These are phyloP conservation scores for Moniliophthora roreri DNA, from an alignment of 1,284 basidiomycete species.

Conservation along the genomic window DNA sequence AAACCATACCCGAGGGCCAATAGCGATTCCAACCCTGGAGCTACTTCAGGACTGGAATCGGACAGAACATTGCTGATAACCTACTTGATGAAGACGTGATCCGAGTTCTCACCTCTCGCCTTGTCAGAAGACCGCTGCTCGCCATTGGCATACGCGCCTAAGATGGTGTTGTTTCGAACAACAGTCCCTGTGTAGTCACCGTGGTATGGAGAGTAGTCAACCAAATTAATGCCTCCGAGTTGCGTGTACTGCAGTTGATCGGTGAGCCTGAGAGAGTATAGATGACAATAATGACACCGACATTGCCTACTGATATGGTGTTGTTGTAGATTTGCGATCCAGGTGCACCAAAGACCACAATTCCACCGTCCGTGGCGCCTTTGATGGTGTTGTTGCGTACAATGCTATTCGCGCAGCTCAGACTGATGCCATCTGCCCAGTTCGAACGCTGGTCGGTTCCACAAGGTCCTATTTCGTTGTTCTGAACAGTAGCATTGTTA, in stretches of 20 bases:
- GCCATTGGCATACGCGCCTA: slow-evolving; percentile 65
- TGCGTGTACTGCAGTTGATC: slow-evolving; percentile 51
- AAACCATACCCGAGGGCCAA: too few relatives aligned
- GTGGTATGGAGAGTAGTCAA: slow-evolving; percentile 73
- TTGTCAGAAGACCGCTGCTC: slow-evolving; percentile 33
- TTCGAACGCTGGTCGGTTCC: slow-evolving; percentile 64
- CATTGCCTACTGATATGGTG: slow-evolving; percentile 70
- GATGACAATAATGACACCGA: slow-evolving; percentile 27
- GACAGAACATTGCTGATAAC: slow-evolving; percentile 17
- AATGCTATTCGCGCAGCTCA: slow-evolving; percentile 67
- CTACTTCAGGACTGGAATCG: too few relatives aligned
- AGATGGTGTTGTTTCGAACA: slow-evolving; percentile 71
- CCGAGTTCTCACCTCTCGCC: slow-evolving; percentile 53
- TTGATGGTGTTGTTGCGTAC: slow-evolving; percentile 75
- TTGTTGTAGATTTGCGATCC: slow-evolving; percentile 68
- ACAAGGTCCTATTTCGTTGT: slow-evolving; percentile 81
- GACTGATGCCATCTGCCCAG: slow-evolving; percentile 86
- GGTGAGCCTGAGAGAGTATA: not conserved
- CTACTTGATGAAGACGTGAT: slow-evolving; percentile 69
- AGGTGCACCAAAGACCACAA: slow-evolving; percentile 83
- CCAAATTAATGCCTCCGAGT: slow-evolving; percentile 81
- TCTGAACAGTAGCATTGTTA: slow-evolving; percentile 62
- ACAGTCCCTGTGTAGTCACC: slow-evolving; percentile 72
- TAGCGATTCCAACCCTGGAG: too few relatives aligned
- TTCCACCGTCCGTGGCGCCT: slow-evolving; percentile 79